phyloP scores from a whole-genome alignment of 2,329 filamentous ascomycete genomes.

The Colletotrichum abscissum region DNA sequence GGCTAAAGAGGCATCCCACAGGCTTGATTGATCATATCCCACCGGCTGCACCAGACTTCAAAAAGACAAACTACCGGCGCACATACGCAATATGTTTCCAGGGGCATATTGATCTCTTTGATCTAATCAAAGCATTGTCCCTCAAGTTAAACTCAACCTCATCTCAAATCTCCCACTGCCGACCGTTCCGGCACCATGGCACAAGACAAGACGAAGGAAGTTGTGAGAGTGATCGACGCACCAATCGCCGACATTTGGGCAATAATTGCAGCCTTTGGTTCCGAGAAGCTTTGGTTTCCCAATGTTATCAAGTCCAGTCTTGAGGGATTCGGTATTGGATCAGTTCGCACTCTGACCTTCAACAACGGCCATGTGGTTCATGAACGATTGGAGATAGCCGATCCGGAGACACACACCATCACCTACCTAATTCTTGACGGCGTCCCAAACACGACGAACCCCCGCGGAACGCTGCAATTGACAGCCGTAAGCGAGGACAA shows the following conservation, averaged over 20 bases:
- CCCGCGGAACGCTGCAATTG: too few species aligned
- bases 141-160: too few species aligned
- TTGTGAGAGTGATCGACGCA: constrained; percentile 7
- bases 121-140: too few species aligned
- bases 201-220: constrained; percentile 8
- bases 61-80: neutral
- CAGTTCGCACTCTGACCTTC: constrained; percentile 14
- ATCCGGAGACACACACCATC: constrained; percentile 16
- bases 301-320: constrained; percentile 13
- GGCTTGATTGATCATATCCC: neutral
- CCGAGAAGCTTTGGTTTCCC: constrained; percentile 23
- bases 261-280: constrained; percentile 12
- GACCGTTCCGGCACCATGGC: neutral
- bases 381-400: constrained; percentile 11
- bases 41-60: neutral
- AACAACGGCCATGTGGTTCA: constrained; percentile 6
- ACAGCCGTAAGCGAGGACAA: too few species aligned
- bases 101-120: too few species aligned
- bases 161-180: neutral
- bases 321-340: constrained; percentile 11
- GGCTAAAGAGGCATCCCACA: too few species aligned
- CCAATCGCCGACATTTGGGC: constrained; percentile 17
- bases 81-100: too few species aligned
- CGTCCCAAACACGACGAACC: neutral
- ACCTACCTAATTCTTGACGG: constrained; percentile 10